A percentile compares a stretch with the other conserved stretches of the same genome.
Conservation (phyloP, 805 yeast species). For the Priceomyces melissophilus region DNA sequence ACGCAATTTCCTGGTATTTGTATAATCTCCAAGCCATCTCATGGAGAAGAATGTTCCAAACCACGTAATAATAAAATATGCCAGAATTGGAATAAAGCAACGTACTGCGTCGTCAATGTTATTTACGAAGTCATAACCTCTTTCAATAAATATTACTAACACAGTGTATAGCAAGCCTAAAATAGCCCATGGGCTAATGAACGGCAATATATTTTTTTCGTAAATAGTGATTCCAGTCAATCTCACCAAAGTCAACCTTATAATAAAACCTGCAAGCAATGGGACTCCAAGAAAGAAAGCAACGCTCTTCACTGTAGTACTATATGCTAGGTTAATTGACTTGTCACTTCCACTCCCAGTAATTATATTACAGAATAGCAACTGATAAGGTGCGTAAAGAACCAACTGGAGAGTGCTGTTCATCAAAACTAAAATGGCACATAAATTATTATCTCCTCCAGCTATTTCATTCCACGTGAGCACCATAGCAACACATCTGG, state of each 20-base stretch:
- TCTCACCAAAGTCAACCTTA: constrained; percentile 27
- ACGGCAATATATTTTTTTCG: constrained; percentile 33
- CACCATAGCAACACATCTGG: constrained; percentile 64
- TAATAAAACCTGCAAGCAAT: constrained; percentile 41
- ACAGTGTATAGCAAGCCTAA: constrained; percentile 52
- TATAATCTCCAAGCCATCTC: constrained; percentile 21
- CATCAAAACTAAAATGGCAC: constrained; percentile 50
- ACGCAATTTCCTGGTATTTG: constrained; percentile 1
- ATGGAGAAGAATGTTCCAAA: constrained; percentile 38
- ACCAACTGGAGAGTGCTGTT: constrained; percentile 51
- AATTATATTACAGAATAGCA: constrained; percentile 46
- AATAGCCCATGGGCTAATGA: constrained; percentile 48
- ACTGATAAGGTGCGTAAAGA: constrained; percentile 50
- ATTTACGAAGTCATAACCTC: constrained; percentile 45
- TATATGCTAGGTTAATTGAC: constrained; percentile 22
- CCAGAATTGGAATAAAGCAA: constrained; percentile 47
- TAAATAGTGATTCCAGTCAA: constrained; percentile 29
- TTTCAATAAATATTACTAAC: constrained; percentile 47
- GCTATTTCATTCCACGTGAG: constrained; percentile 56
- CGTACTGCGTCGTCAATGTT: constrained; percentile 49
- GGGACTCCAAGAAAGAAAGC: constrained; percentile 56
- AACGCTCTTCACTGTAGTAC: constrained; percentile 46
- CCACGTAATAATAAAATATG: constrained; percentile 49
- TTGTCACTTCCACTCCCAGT: constrained; percentile 13
- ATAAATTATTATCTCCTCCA: constrained; percentile 47